Base-by-base conservation (phyloP, 805 yeast genomes). In the Starmerella khaoyaiensis region DNA sequence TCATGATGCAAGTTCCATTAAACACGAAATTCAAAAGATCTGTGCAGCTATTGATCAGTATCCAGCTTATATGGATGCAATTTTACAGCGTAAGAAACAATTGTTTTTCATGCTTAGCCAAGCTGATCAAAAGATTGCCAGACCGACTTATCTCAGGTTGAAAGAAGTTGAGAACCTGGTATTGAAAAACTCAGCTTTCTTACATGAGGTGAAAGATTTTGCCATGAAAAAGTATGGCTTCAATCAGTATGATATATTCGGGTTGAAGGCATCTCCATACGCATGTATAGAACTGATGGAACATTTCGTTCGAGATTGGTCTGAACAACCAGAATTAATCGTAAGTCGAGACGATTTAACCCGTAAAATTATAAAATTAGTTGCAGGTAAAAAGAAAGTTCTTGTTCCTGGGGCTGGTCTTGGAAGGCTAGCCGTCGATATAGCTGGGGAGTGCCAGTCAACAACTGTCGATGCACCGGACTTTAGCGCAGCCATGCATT, bases 401-500 rank as follows among this genome's bases (percentile, higher is more conserved):
- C 58, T 86, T 4, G 70, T 81, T 1, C 96, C 97, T 0, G 97
- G 97, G 0, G 72, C 90, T 1, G 97, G 97, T 0, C 62, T 79
- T 19, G 94, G 94, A 0, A 62, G 83, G 46, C 60, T 83, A 0
- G 76, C 94, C 1, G 75, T 74, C 52, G 81, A 75, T 41, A 42
- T 82, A 19, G 57, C 68, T 0, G 34, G 15, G 14, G 10, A 5
- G 17, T n/a, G 26, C 23, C 17, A 21, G 4, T 28, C 17, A 5
- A 21, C 27, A 2, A 9, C 15, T 3, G 84, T 82, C 0, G 77
- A 76, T 42, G 75, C 93, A 0, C 68, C 82, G 22, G 97, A 86
- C 53, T 72, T 67, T 51, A 79, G 87, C 3, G 69, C 78, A 28
- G 55, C 79, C 40, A 83, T 84, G 95, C 71, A 72, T 44, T 47